A percentile compares a stretch with the other conserved stretches of the same genome.
These are phyloP conservation scores for Penicillium corylophilum DNA, from an alignment of 2,329 filamentous ascomycete genomes.

Conservation along the genomic window DNA sequence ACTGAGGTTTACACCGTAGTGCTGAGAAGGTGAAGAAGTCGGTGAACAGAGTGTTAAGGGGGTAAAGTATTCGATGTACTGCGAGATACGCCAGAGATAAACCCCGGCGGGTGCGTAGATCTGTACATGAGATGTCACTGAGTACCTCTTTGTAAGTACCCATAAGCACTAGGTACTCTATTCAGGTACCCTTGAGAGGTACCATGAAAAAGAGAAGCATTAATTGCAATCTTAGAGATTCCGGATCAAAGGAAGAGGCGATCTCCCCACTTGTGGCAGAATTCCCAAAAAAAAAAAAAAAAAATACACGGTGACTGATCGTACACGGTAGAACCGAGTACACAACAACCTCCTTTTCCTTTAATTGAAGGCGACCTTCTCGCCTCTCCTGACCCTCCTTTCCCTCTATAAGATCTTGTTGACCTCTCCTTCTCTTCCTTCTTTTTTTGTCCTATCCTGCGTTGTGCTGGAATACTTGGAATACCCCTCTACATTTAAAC, in stretches of 20 bases:
- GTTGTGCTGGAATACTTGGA: constrained; percentile 6
- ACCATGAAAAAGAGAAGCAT: neutral
- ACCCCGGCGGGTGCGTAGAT: neutral
- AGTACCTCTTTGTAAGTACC: neutral
- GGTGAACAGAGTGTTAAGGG: neutral
- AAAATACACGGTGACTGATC: constrained; percentile 24
- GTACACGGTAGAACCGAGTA: constrained; percentile 31
- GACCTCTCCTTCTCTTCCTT: constrained; percentile 8
- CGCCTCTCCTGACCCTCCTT: constrained; percentile 11
- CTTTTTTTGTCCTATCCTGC: constrained; percentile 6
- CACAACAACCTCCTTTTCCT: constrained; percentile 19
- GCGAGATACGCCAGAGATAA: neutral
- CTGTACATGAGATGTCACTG: neutral
- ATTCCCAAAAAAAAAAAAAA: constrained; percentile 8
- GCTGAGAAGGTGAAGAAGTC: neutral
- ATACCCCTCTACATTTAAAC: constrained; percentile 9
- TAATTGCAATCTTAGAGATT: neutral
- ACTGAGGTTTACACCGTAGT: constrained; percentile 5
- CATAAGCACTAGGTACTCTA: neutral
- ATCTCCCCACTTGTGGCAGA: neutral
- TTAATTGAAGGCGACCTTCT: neutral
- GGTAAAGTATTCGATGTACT: neutral
- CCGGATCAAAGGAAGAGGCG: neutral
- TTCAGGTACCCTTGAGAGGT: neutral
- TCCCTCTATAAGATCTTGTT: constrained; percentile 10